Evolutionary conservation across 345 rosid species (phyloP).

Genomic region (Syzygium jambos): DNA sequence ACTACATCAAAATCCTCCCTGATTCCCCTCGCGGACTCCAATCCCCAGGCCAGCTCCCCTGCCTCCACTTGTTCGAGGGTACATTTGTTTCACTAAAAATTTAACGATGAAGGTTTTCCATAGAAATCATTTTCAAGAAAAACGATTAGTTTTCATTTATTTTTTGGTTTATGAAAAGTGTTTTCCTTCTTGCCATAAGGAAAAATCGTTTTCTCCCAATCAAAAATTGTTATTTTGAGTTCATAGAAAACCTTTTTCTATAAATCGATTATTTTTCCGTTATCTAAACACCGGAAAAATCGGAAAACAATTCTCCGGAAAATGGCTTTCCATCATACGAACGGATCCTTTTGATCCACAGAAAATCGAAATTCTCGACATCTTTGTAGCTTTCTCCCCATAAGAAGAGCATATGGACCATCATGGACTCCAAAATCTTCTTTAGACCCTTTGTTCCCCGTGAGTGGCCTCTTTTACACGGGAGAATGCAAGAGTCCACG

Average conservation of each 20-base stretch:
- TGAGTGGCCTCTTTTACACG: not conserved
- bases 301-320: not conserved
- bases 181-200: not conserved
- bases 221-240: not conserved
- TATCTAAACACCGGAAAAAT: too few relatives aligned
- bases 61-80: conserved; percentile 2
- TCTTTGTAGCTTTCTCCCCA: not conserved
- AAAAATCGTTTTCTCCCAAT: not conserved
- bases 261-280: fast-evolving
- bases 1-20: conserved; percentile 11
- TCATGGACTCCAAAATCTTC: not conserved
- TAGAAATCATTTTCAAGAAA: not conserved
- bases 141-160: fast-evolving
- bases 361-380: not conserved
- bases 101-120: not conserved
- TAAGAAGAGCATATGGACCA: not conserved
- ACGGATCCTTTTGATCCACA: not conserved
- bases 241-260: not conserved
- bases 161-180: not conserved
- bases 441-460: not conserved
- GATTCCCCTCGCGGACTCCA: not conserved
- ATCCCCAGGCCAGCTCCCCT: conserved; percentile 26
- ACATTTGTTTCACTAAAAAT: not conserved
- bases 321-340: not conserved
- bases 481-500: not conserved